Percentiles rank a stretch among this genome's conserved stretches.
Conservation (phyloP, 495 filamentous ascomycete species). For the Hypomontagnella submonticulosa region DNA sequence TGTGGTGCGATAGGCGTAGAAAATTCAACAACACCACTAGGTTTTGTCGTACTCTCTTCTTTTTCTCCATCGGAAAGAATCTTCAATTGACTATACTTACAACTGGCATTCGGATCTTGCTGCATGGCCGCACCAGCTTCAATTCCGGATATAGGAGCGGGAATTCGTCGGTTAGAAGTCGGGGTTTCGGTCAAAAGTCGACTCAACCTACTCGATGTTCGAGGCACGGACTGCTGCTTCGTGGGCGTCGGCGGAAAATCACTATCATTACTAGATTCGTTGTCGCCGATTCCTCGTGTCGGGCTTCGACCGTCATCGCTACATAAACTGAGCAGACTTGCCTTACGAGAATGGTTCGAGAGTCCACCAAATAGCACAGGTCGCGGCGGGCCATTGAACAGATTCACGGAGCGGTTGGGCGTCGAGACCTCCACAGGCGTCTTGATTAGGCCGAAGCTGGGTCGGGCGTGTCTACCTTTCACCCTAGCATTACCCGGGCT, state of each 20-base stretch:
- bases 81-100: conserved; percentile 56
- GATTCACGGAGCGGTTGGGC: conserved; percentile 31
- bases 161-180: conserved; percentile 44
- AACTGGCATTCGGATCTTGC: conserved; percentile 43
- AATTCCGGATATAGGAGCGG: conserved; percentile 43
- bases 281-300: conserved; percentile 67
- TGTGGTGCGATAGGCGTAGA: conserved; percentile 31
- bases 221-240: conserved; percentile 61
- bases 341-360: conserved; percentile 65
- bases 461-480: conserved; percentile 53
- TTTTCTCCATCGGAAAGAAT: conserved; percentile 19
- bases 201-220: conserved; percentile 33
- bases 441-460: conserved; percentile 58
- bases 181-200: conserved; percentile 49
- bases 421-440: conserved; percentile 65
- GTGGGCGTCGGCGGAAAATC: conserved; percentile 94
- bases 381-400: conserved; percentile 41
- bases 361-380: conserved; percentile 53
- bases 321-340: conserved; percentile 81
- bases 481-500: conserved; percentile 61
- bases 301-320: conserved; percentile 71
- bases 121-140: conserved; percentile 30
- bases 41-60: conserved; percentile 8
- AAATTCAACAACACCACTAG: conserved; percentile 24
- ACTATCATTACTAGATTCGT: conserved; percentile 63